A percentile compares a stretch with the other conserved stretches of the same genome.
Conservation (phyloP, 352 stramenopile genomes). For the Phytophthora idaei region DNA sequence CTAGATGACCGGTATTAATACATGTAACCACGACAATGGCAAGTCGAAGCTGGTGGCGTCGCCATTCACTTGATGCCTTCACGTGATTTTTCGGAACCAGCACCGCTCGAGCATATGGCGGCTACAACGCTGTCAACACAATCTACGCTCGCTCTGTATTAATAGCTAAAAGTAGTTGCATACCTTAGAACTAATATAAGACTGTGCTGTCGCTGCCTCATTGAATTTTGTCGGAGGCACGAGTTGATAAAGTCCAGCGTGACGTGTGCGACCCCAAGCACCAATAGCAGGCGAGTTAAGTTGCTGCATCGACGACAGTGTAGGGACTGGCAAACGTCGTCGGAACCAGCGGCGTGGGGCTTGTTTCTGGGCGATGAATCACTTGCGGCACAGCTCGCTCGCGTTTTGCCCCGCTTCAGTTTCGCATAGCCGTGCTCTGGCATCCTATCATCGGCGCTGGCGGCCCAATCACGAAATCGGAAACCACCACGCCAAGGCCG, state of each 20-base stretch:
- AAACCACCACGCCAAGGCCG: slow-evolving; percentile 5
- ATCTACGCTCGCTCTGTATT: neutral
- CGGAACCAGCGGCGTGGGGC: slow-evolving; percentile 11
- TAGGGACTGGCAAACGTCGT: slow-evolving; percentile 1
- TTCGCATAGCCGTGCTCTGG: slow-evolving; percentile 10
- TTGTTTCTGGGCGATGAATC: slow-evolving; percentile 21
- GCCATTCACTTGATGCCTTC: no score
- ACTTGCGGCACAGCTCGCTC: neutral
- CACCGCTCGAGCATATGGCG: no score
- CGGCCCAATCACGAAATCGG: slow-evolving; percentile 15
- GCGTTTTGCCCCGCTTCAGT: slow-evolving; percentile 20
- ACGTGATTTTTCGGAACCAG: no score
- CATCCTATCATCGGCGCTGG: slow-evolving; percentile 4
- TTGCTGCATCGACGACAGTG: slow-evolving; percentile 21
- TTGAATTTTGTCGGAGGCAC: neutral
- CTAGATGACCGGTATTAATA: no score
- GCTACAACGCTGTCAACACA: neutral
- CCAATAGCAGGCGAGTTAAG: slow-evolving; percentile 6
- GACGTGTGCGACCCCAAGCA: slow-evolving; percentile 12
- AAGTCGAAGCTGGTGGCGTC: no score
- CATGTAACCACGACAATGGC: no score
- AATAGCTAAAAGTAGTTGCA: no score
- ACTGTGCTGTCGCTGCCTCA: no score
- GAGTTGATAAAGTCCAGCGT: neutral
- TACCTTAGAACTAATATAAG: no score